Base-by-base conservation (phyloP, 73 alveolate genomes). In the Effrenium voratum region DNA sequence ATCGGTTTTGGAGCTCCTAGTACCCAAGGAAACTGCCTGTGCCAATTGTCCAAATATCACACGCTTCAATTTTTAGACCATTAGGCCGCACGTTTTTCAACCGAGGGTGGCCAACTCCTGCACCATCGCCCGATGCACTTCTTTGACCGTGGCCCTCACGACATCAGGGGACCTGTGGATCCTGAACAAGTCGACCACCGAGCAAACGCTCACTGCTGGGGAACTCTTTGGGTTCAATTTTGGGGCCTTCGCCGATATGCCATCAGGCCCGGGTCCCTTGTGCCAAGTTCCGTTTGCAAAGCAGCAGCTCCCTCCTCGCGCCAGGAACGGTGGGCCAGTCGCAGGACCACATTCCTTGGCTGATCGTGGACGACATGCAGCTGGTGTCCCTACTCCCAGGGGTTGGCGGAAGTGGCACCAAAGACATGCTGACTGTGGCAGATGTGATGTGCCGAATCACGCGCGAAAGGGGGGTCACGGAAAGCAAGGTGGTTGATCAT, bases 281-380 rank as follows among this genome's bases (percentile, higher is more conserved):
- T 36, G 10, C 4, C 49, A 19, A 36, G 36, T 32, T 40, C 30
- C 84, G 38, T 52, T 52, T 73, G 46, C 84, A n/a, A 38, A 13
- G n/a, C 47, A 73, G 84, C 52, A 36, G 84, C n/a, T 36, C 52
- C 38, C 84, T 8, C 38, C n/a, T n/a, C n/a, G n/a, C n/a, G n/a
- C n/a, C n/a, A n/a, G n/a, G n/a, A n/a, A n/a, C n/a, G n/a, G n/a
- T n/a, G n/a, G n/a, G n/a, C n/a, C n/a, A n/a, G n/a, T n/a, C n/a
- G 84, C 84, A 47, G 24, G 84, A 73, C 84, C 84, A 73, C 32
- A 28, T 73, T 47, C 55, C 84, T 26, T 73, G 84, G 84, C n/a
- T 73, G 47, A n/a, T 73, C 38, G 13, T 13, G 13, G 13, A 26
- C 19, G 84, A 73, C 84, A 73, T 36, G 84, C 55, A 73, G 26